Base-by-base conservation (phyloP, 2,329 filamentous ascomycete species). In the Arthrobotrys sinensis region DNA sequence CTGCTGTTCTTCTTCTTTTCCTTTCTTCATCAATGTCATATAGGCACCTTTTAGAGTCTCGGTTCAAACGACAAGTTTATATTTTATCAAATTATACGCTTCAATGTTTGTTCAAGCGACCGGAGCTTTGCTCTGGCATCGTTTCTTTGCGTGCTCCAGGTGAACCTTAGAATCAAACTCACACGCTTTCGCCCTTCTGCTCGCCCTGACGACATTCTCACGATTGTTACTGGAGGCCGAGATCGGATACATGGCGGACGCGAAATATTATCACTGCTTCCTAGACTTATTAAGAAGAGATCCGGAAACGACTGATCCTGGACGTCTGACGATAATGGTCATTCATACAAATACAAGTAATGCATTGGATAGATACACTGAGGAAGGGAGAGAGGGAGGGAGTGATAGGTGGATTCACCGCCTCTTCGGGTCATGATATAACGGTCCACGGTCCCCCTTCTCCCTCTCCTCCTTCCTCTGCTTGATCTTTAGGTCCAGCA, bases 41-140 rank as follows among this genome's bases (percentile, higher is more conserved):
- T 90, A 91, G 93, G 91, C 92, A 91, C 90, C 92, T 93, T 92
- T 95, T 98, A 98, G 96, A 99, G 96, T 99, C 96, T 96, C 95
- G 94, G 92, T 92, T 90, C 90, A 92, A 90, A 92, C 90, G 85
- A 84, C 80, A 76, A 50, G 64, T 76, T 65, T 76, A 68, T 76
- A 64, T 57, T 28, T 28, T 28, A 28, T 28, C 24, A 28, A 28
- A 38, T 48, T 65, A 68, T 79, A 83, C 80, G 81, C 84, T 84
- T 83, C 93, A 93, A 89, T 98, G 89, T 92, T 93, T 94, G 90
- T 92, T 93, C 92, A 96, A 93, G 89, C 91, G 76, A 89, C 90
- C 88, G 16, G 85, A 85, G 88, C 86, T 89, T 91, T 21, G 19
- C 21, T 48, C 24, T 36, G 55, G 75, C 67, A 78, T 78, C 75